Evolutionary conservation across 2,329 filamentous ascomycete genomes (phyloP).

Genomic region (Chaetomiaceae sp.): DNA sequence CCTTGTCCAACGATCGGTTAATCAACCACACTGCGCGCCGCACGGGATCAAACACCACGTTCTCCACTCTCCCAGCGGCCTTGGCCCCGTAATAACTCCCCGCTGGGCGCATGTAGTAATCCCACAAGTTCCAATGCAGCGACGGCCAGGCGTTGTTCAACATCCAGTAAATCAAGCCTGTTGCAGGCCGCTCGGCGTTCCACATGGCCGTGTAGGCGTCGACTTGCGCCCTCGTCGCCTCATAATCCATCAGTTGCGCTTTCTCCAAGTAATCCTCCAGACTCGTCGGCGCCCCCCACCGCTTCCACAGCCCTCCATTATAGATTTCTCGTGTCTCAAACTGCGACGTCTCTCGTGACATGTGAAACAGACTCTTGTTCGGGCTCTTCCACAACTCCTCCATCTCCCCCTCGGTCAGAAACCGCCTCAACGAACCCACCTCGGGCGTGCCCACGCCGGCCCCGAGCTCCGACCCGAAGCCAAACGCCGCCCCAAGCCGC

Average conservation of each 20-base stretch:
- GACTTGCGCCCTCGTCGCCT: slow-evolving; percentile 56
- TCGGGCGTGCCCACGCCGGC: slow-evolving; percentile 60
- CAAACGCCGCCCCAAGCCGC: slow-evolving; percentile 53
- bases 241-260: slow-evolving; percentile 60
- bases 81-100: slow-evolving; percentile 59
- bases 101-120: slow-evolving; percentile 56
- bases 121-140: slow-evolving; percentile 62
- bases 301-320: slow-evolving; percentile 49
- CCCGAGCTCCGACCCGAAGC: slow-evolving; percentile 60
- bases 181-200: slow-evolving; percentile 46
- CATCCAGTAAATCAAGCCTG: slow-evolving; percentile 65
- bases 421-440: slow-evolving; percentile 48
- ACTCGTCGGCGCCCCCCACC: slow-evolving; percentile 49
- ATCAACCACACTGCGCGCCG: slow-evolving; percentile 46
- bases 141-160: slow-evolving; percentile 61
- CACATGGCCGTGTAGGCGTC: slow-evolving; percentile 53
- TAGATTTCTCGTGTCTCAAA: slow-evolving; percentile 56
- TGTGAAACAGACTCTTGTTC: slow-evolving; percentile 53
- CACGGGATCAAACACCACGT: slow-evolving; percentile 53
- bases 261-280: slow-evolving; percentile 57
- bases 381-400: slow-evolving; percentile 54
- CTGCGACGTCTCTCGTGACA: slow-evolving; percentile 51
- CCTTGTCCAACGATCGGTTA: slow-evolving; percentile 45
- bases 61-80: slow-evolving; percentile 45
- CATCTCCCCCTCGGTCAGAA: slow-evolving; percentile 48